phyloP scores from a whole-genome alignment of 2,329 filamentous ascomycete genomes.

The Colletotrichum cordylinicola region DNA sequence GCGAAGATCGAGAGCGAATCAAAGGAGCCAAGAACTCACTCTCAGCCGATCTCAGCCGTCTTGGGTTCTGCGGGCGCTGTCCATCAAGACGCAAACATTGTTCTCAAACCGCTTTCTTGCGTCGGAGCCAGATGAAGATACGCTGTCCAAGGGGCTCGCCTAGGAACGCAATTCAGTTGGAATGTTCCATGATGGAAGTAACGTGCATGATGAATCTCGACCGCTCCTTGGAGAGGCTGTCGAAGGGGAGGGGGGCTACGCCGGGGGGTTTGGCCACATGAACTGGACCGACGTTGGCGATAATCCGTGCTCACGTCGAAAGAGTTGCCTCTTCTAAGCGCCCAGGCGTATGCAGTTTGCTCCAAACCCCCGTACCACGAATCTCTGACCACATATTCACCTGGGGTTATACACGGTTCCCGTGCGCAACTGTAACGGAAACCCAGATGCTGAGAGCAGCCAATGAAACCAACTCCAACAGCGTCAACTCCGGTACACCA shows the following conservation, averaged over 20 bases:
- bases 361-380: not conserved
- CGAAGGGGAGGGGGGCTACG: no score
- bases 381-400: not conserved
- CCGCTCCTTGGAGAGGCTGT: not conserved
- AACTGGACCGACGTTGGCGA: not conserved
- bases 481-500: not conserved
- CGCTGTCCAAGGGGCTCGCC: not conserved
- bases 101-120: not conserved
- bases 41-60: not conserved
- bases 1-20: not conserved
- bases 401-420: not conserved
- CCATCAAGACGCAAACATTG: not conserved
- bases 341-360: not conserved
- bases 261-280: not conserved
- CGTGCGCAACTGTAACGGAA: not conserved
- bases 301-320: not conserved
- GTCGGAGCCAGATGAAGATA: not conserved
- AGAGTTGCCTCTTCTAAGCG: not conserved
- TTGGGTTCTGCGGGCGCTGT: not conserved
- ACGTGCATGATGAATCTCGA: not conserved
- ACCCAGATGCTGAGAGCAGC: not conserved
- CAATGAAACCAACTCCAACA: not conserved
- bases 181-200: not conserved
- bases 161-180: not conserved
- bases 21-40: not conserved